Percentiles rank a stretch among this genome's conserved stretches.
Evolutionary conservation across 2,329 filamentous ascomycete genomes (phyloP).

Genomic region (Hymenoscyphus occultus): DNA sequence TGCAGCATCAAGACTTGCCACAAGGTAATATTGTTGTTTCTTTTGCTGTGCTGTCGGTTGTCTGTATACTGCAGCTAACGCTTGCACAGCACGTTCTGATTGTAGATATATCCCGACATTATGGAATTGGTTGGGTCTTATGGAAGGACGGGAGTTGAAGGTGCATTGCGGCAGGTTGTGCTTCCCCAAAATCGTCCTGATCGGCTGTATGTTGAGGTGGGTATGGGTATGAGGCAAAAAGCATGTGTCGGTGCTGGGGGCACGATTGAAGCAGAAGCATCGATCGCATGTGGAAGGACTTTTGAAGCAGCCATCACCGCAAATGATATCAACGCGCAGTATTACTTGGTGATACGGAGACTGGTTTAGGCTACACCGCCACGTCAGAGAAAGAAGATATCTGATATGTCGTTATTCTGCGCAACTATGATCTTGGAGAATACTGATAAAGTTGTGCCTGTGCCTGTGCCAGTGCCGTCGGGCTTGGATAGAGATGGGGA

Average conservation of each 20-base stretch:
- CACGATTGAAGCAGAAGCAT: constrained; percentile 8
- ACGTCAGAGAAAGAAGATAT: constrained; percentile 13
- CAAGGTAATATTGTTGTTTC: constrained; percentile 60
- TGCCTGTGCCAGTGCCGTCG: constrained; percentile 17
- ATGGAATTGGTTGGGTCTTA: constrained; percentile 12
- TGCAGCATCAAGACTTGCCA: constrained; percentile 87
- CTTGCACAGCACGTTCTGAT: constrained; percentile 11
- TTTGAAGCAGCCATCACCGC: constrained; percentile 2
- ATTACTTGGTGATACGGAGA: constrained; percentile 10
- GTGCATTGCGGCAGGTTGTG: constrained; percentile 17
- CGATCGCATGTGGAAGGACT: not conserved
- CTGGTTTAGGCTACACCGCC: constrained; percentile 11
- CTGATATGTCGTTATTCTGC: constrained; percentile 19
- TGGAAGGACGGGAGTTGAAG: constrained; percentile 13
- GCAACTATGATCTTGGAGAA: constrained; percentile 22
- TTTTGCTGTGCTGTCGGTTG: constrained; percentile 11
- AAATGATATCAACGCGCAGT: constrained; percentile 17
- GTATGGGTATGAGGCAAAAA: not conserved
- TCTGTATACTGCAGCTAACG: not conserved
- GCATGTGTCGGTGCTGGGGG: constrained; percentile 7
- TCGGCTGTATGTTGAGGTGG: not conserved
- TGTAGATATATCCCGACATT: constrained; percentile 14
- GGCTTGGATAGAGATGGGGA: not conserved
- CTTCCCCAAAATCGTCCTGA: constrained; percentile 16
- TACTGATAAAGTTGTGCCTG: constrained; percentile 17